Percentiles rank a stretch among this genome's conserved stretches.
These are phyloP conservation scores for Jacaranda mimosifolia DNA, from an alignment of 257 asterid species.

Conservation along the genomic window DNA sequence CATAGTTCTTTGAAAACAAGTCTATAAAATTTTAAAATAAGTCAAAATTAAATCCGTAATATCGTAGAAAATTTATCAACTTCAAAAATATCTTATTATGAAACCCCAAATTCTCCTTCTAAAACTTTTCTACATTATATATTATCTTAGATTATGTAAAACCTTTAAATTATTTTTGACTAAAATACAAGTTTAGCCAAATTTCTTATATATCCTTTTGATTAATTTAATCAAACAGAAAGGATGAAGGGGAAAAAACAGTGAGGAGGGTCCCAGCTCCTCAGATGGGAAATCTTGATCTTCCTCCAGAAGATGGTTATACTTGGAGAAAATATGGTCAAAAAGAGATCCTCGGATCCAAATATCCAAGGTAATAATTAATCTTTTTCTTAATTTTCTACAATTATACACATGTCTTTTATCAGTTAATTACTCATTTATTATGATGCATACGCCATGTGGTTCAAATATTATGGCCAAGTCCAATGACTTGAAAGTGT, in stretches of 20 bases:
- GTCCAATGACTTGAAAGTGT: conserved; percentile 39
- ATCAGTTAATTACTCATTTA: not conserved
- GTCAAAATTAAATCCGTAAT: not conserved
- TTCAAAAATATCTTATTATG: too few species aligned
- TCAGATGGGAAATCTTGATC: conserved; percentile 77
- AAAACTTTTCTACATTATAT: too few species aligned
- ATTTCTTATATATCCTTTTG: too few species aligned
- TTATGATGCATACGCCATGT: not conserved
- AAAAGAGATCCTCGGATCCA: conserved; percentile 72
- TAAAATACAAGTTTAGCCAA: too few species aligned
- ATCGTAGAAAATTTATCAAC: too few species aligned
- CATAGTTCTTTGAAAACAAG: not conserved
- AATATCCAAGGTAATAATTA: conserved; percentile 68
- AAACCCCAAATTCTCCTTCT: too few species aligned
- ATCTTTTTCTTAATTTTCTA: not conserved
- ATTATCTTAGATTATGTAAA: too few species aligned
- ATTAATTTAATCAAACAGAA: conserved; percentile 39
- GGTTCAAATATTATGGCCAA: conserved; percentile 15
- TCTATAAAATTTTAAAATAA: too few species aligned
- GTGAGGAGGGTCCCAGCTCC: conserved; percentile 67
- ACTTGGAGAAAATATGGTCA: conserved; percentile 96
- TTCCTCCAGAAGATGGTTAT: conserved; percentile 87
- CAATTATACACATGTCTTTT: not conserved
- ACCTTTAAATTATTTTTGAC: too few species aligned
- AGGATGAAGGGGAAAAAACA: conserved; percentile 47